Base-by-base conservation (phyloP, 2,329 filamentous ascomycete genomes). In the Ilyonectria robusta region DNA sequence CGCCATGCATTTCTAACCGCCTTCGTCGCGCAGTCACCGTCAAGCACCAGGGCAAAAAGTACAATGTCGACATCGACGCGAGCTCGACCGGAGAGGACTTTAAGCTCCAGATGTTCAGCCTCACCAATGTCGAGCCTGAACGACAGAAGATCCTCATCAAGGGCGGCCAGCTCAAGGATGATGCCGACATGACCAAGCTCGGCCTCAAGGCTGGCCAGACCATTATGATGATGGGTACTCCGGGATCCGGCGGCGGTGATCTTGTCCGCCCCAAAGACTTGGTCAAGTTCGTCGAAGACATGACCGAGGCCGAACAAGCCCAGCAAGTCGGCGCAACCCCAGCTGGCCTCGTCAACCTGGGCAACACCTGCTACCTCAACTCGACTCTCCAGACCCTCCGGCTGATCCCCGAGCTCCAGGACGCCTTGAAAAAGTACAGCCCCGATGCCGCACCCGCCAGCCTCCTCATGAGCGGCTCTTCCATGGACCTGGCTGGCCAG, bases 361-460 rank as follows among this genome's bases (percentile, higher is more conserved):
- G 97, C 74, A 99, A 99, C 82, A 99, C 97, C 4, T 99, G 96
- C 85, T 99, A 99, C 80, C 91, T 98, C 77, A 99, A 99, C 86
- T 96, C 96, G 56, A 97, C 95, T 0, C 86, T 99, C n/a, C 97
- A 99, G 81, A 92, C 94, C 4, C 85, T 99, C 72, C 91, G 93
- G 69, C 88, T 92, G 59, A 94, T 99, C 66, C 96, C 96, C 9
- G 96, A 99, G 83, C 89, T 99, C 40, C 94, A 97, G 77, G 86
- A 93, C 40, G 89, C 94, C 73, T 87, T 99, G 51, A 78, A 84
- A 67, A 89, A 87, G 54, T 97, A 86, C 73, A 78, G 81, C 66
- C 67, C 76, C 62, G 60, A 65, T 40, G 65, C 69, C n/a, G 55
- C 81, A 48, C 82, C 92, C 48, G 84, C 87, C 54, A 83, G 84